Evolutionary conservation across 495 filamentous ascomycete species (phyloP), one percentile per base, ranked within the genome.

Genomic region (Penicillium egyptiacum): DNA sequence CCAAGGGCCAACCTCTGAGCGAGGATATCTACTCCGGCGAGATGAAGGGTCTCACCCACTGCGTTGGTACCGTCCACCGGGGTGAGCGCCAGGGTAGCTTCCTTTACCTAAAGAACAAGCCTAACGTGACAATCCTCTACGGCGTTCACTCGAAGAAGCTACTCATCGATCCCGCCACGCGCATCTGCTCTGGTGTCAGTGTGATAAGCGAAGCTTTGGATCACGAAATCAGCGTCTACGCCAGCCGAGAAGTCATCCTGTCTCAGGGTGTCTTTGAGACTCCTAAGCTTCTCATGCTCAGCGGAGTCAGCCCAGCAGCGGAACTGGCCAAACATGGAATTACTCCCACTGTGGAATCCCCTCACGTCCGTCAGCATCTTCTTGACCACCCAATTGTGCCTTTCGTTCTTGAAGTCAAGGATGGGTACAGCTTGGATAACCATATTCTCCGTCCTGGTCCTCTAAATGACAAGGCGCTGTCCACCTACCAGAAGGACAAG

Each of bases 21-120:
- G 81, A 84, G 23, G 75, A 85, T 35, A 78, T 87, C 55, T 82
- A 79, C 67, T 73, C 72, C 35, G 84, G 83, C n/a, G 71, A 74
- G 12, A 79, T 83, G 80, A 57, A 71, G 39, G 84, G 84, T 9
- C 75, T 86, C 6, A 75, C 73, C 44, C 75, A 83, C 57, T 81
- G 77, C 61, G 70, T 82, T 11, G 77, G 83, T 63, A 79, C 75
- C 43, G 83, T 85, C 58, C 83, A 86, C 70, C 69, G 82, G 46
- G 83, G 84, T 23, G 66, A 75, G 61, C 81, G 84, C 48, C 79
- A 77, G 23, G 75, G 77, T 1, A 81, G 77, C 51, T 81, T 69
- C 59, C 59, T 79, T 7, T 86, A 78, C 57, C 57, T 87, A 23
- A 59, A 74, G 48, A 70, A 77, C 59, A 86, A 84, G 66, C 68